Evolutionary conservation across 2,329 filamentous ascomycete species (phyloP), one percentile per base, ranked within the genome.

Genomic region (Allantophomopsis cytisporea): DNA sequence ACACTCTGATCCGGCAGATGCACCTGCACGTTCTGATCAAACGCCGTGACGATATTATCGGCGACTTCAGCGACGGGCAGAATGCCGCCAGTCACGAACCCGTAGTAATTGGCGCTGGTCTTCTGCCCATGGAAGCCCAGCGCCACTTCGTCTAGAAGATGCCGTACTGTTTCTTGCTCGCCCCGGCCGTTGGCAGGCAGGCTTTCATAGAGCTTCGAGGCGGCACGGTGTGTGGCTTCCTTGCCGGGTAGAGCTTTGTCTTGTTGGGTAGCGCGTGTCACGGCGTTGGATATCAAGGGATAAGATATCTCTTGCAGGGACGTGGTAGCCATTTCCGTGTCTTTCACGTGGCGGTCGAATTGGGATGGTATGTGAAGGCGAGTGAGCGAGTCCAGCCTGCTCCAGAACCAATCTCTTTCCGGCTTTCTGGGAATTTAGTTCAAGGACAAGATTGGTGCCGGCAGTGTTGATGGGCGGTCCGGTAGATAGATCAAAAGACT

Each of bases 11-110:
- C 63, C 0, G 85, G 80, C 1, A 94, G 65, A 56, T 95, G 87
- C 1, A 94, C 83, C 42, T 80, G 72, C 4, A 87, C 78, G 57
- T 88, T 94, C 55, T 94, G 85, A 55, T 95, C 88, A 44, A 80
- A 72, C 7, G 74, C 71, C 5, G 79, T 79, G 44, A 89, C 86
- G n/a, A 94, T 61, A 46, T 86, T 82, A 56, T 95, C 89, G 2
- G 86, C 88, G 39, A 84, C 73, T 48, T 81, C 71, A 23, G 87
- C 87, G 17, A 86, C 76, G 5, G 86, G 84, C 0, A 88, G 83
- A 7, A 71, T 67, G 12, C 85, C 83, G 35, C 89, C 89, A 0
- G 80, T 94, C 5, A 95, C 82, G 56, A 95, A 94, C 43, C 86
- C 88, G 57, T 85, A 93, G 65, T 93, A 94, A 36, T 54, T 51